phyloP scores from a whole-genome alignment of 169 alveolate genomes.

The Plasmodium yoelii region DNA sequence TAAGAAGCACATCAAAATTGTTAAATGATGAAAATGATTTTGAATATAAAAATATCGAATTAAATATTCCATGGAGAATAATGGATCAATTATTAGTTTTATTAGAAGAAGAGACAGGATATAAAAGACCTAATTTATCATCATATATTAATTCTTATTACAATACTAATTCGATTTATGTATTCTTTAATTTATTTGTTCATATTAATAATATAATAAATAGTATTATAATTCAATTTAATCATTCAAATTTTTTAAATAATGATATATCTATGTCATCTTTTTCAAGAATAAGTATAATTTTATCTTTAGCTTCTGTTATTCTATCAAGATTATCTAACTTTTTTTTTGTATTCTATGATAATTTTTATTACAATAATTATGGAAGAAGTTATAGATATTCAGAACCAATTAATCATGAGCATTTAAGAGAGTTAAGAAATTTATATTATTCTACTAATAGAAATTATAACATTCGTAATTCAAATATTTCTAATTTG shows the following conservation, averaged over 20 bases:
- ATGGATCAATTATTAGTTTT: conserved; percentile 52
- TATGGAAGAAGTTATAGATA: conserved; percentile 48
- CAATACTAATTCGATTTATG: conserved; percentile 46
- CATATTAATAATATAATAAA: conserved; percentile 64
- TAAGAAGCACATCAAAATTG: conserved; percentile 52
- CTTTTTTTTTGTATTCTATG: conserved; percentile 60
- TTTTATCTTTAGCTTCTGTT: conserved; percentile 56
- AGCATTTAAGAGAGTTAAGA: conserved; percentile 28
- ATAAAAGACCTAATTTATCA: conserved; percentile 64
- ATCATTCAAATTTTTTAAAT: conserved; percentile 45
- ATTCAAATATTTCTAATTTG: not conserved
- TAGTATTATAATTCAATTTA: conserved; percentile 60
- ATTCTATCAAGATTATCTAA: conserved; percentile 39
- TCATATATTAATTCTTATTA: conserved; percentile 51
- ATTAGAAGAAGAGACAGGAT: conserved; percentile 75
- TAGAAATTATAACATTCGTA: not conserved
- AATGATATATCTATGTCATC: conserved; percentile 62
- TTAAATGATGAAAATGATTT: conserved; percentile 45
- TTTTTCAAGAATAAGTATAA: conserved; percentile 57
- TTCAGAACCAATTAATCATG: conserved; percentile 29
- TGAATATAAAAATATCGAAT: conserved; percentile 58
- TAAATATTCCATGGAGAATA: conserved; percentile 73
- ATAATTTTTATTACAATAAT: conserved; percentile 48
- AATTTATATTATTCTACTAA: conserved; percentile 32
- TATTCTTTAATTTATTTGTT: conserved; percentile 59